Percentiles rank a stretch among this genome's conserved stretches.
Conservation (phyloP, 495 filamentous ascomycete species). For the Penicillium cinerascens region DNA sequence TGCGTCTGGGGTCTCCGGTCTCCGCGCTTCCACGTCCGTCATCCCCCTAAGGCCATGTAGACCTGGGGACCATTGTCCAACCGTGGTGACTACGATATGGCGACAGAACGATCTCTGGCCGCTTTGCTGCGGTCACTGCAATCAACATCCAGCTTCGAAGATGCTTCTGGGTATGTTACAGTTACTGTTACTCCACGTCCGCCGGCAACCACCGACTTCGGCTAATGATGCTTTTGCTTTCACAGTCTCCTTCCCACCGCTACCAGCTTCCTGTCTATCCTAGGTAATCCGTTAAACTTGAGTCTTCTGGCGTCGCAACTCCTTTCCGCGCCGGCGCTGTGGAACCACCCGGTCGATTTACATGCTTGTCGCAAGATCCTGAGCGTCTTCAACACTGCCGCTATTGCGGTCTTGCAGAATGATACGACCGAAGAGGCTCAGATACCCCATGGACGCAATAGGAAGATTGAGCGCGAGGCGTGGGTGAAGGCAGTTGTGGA, state of each 20-base stretch:
- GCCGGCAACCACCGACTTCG: not conserved
- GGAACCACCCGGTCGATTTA: slow-evolving; percentile 70
- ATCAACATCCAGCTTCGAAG: slow-evolving; percentile 44
- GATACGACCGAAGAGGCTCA: slow-evolving; percentile 42
- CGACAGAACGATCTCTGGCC: slow-evolving; percentile 49
- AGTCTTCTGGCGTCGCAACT: slow-evolving; percentile 88
- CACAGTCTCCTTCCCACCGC: slow-evolving; percentile 74
- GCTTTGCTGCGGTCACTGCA: slow-evolving; percentile 53
- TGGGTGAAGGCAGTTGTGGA: slow-evolving; percentile 82
- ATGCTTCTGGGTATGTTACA: slow-evolving; percentile 51
- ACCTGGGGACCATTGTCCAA: slow-evolving; percentile 8
- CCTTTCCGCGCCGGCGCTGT: slow-evolving; percentile 80
- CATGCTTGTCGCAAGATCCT: slow-evolving; percentile 71
- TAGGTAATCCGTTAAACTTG: slow-evolving; percentile 88
- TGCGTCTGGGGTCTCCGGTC: slow-evolving; percentile 27
- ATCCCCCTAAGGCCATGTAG: slow-evolving; percentile 17
- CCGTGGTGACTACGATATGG: slow-evolving; percentile 25
- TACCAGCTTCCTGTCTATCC: slow-evolving; percentile 72
- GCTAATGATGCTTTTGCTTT: slow-evolving; percentile 7
- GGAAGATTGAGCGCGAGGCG: slow-evolving; percentile 58
- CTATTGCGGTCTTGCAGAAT: slow-evolving; percentile 60
- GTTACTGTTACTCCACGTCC: not conserved
- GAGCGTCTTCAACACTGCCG: slow-evolving; percentile 84
- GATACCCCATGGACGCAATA: slow-evolving; percentile 37
- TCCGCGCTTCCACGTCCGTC: slow-evolving; percentile 26